These are phyloP conservation scores for Fusarium anthophilum DNA, from an alignment of 2,329 filamentous ascomycete genomes.

Conservation along the genomic window DNA sequence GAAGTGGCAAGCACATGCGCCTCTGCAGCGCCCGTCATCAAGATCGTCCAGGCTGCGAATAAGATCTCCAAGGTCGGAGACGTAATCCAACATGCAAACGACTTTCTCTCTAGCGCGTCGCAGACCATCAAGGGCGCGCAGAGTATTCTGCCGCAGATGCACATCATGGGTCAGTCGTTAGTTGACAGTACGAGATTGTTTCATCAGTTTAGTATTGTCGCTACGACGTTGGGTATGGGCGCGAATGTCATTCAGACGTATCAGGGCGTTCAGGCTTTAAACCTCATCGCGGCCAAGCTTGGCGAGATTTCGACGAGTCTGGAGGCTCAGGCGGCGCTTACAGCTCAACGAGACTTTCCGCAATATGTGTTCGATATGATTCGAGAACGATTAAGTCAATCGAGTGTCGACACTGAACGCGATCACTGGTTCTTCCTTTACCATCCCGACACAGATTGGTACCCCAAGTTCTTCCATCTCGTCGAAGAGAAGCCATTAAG, in stretches of 20 bases:
- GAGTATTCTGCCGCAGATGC: constrained; percentile 46
- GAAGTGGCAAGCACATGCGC: constrained; percentile 26
- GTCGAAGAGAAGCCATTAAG: constrained; percentile 47
- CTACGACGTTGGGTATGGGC: constrained; percentile 46
- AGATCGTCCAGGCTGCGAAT: constrained; percentile 41
- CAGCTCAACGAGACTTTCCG: constrained; percentile 50
- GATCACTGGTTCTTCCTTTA: constrained; percentile 54
- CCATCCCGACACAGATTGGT: constrained; percentile 55
- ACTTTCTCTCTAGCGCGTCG: constrained; percentile 36
- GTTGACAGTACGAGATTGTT: constrained; percentile 47
- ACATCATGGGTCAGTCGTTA: constrained; percentile 48
- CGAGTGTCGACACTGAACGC: constrained; percentile 41
- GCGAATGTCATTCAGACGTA: constrained; percentile 49
- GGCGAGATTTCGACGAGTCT: constrained; percentile 47
- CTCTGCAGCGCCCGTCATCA: constrained; percentile 30
- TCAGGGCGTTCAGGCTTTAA: constrained; percentile 48
- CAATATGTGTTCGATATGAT: constrained; percentile 51
- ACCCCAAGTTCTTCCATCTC: constrained; percentile 51
- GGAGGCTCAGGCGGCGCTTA: constrained; percentile 49
- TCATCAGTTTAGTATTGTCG: constrained; percentile 45
- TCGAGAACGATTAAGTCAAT: constrained; percentile 47
- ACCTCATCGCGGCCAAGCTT: constrained; percentile 49
- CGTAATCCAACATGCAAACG: constrained; percentile 36
- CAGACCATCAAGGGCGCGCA: constrained; percentile 34
- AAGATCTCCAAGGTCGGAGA: constrained; percentile 41